These are phyloP conservation scores for Nemophila menziesii DNA, from an alignment of 257 asterid genomes.

Conservation along the genomic window DNA sequence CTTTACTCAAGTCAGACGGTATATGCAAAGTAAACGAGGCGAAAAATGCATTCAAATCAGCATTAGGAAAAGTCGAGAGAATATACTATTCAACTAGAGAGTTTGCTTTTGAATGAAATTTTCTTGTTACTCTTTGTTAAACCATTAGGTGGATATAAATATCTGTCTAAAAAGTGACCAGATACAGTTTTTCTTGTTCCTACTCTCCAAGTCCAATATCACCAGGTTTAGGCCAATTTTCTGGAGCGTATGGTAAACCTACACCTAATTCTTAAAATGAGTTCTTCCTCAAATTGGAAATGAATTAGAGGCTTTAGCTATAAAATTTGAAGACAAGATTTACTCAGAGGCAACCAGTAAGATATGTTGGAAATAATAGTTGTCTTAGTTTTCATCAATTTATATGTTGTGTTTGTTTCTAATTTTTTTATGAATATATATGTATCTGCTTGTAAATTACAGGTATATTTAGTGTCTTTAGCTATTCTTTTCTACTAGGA, in stretches of 20 bases:
- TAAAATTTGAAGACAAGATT: too few species aligned
- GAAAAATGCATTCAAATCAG: conserved; percentile 43
- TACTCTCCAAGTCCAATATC: conserved; percentile 88
- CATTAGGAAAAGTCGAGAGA: conserved; percentile 37
- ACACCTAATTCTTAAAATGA: conserved; percentile 53
- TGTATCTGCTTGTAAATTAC: too few species aligned
- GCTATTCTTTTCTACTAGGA: too few species aligned
- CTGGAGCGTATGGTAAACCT: conserved; percentile 90
- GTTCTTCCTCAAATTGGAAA: too few species aligned
- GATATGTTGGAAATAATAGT: too few species aligned
- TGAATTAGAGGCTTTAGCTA: too few species aligned
- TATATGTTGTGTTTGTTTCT: too few species aligned
- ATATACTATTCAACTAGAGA: conserved; percentile 42
- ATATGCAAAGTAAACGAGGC: conserved; percentile 83
- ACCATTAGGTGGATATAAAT: conserved; percentile 46
- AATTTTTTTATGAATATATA: too few species aligned
- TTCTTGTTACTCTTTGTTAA: conserved; percentile 21
- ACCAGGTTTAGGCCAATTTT: conserved; percentile 75
- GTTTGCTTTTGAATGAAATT: conserved; percentile 46
- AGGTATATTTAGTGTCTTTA: too few species aligned
- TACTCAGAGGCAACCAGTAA: too few species aligned
- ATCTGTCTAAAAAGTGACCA: conserved; percentile 62
- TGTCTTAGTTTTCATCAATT: too few species aligned
- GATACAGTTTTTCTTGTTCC: conserved; percentile 45
- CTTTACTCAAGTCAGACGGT: too few species aligned